Percentiles rank a stretch among this genome's conserved stretches.
These are phyloP conservation scores for Fusarium armeniacum DNA, from an alignment of 2,329 filamentous ascomycete genomes.

Conservation along the genomic window DNA sequence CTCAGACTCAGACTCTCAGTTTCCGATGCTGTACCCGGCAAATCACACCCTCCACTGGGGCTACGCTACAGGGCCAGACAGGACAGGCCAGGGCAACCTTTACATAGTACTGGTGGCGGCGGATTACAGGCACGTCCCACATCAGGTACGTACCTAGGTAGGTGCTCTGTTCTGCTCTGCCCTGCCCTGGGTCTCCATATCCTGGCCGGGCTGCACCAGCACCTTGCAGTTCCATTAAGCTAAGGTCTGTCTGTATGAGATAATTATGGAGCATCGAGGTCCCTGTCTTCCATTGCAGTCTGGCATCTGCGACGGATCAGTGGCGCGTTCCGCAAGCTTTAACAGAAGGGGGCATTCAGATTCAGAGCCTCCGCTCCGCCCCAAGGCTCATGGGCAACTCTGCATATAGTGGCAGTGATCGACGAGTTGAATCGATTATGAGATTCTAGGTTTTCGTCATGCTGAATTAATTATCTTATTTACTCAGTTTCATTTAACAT, in stretches of 20 bases:
- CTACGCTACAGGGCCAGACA: constrained; percentile 3
- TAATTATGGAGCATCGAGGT: constrained; percentile 45
- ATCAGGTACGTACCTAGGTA: constrained; percentile 34
- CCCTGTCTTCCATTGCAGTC: constrained; percentile 33
- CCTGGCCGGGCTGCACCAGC: background rate
- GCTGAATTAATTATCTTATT: background rate
- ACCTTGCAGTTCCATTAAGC: constrained; percentile 15
- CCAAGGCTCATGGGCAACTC: constrained; percentile 25
- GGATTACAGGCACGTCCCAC: constrained; percentile 33
- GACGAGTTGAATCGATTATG: constrained; percentile 1
- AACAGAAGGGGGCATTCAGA: constrained; percentile 26
- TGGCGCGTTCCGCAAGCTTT: constrained; percentile 49
- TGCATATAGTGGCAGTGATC: constrained; percentile 9
- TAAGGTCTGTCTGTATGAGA: constrained; percentile 37
- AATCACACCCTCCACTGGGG: constrained; percentile 32
- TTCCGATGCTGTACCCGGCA: constrained; percentile 40
- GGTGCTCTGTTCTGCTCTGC: background rate
- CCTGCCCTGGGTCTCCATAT: background rate
- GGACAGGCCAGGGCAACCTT: constrained; percentile 6
- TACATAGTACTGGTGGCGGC: constrained; percentile 32
- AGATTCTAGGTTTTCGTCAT: constrained; percentile 1
- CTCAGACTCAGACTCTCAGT: constrained; percentile 37
- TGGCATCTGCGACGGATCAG: constrained; percentile 34
- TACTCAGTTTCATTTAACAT: background rate
- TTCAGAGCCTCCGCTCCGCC: constrained; percentile 44